Percentiles rank a stretch among this genome's conserved stretches.
Conservation (phyloP, 2,329 filamentous ascomycete species). For the Purpureocillium lavendulum region DNA sequence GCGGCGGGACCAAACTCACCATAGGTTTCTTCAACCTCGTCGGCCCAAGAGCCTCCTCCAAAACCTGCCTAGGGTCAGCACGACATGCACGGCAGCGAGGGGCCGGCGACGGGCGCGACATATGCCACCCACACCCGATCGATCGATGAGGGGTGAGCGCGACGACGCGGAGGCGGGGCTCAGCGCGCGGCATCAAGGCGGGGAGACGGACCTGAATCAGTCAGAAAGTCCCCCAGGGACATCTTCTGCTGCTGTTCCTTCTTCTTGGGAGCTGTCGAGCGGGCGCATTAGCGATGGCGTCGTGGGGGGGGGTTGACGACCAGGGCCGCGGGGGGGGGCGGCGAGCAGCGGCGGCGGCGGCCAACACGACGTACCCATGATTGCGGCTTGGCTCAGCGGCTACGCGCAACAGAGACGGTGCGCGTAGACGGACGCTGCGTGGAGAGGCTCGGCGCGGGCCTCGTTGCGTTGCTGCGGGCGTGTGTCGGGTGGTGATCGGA, state of each 20-base stretch:
- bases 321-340: slow-evolving; percentile 2
- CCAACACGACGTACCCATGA: slow-evolving; percentile 52
- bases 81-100: slow-evolving; percentile 5
- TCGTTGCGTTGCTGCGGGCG: too few relatives aligned
- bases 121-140: slow-evolving; percentile 16
- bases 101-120: slow-evolving; percentile 4
- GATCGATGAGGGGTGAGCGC: slow-evolving; percentile 10
- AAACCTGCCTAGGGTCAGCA: slow-evolving; percentile 29
- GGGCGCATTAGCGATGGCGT: slow-evolving; percentile 7
- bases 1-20: slow-evolving; percentile 43
- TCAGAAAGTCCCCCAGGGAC: slow-evolving; percentile 93
- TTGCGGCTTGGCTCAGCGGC: slow-evolving; percentile 38
- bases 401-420: slow-evolving; percentile 33
- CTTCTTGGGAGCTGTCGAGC: slow-evolving; percentile 72
- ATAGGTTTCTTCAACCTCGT: slow-evolving; percentile 91
- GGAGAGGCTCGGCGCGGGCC: slow-evolving; percentile 15
- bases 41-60: slow-evolving; percentile 82
- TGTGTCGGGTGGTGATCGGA: neutral
- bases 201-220: slow-evolving; percentile 68
- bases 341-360: too few relatives aligned
- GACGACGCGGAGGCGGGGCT: slow-evolving; percentile 17
- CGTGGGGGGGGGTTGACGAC: slow-evolving; percentile 2
- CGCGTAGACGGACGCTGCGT: slow-evolving; percentile 20
- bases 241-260: slow-evolving; percentile 95
- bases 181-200: slow-evolving; percentile 9